Base-by-base conservation (phyloP, 2,329 filamentous ascomycete genomes). In the Paraphoma chrysanthemicola region DNA sequence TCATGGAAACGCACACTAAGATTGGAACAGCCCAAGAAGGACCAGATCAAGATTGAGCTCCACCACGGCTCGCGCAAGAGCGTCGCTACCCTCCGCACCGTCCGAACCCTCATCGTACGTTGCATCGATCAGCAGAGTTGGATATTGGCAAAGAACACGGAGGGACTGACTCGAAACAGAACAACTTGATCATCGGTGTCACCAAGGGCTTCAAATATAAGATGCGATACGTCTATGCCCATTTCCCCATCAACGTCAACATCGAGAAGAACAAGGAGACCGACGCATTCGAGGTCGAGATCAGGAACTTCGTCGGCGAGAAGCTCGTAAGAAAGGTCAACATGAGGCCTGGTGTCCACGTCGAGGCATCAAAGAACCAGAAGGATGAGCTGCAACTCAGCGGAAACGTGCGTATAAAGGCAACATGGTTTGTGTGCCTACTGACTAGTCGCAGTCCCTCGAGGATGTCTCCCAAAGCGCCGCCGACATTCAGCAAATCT, bases 221-320 rank as follows among this genome's bases (percentile, higher is more conserved):
- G 92, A 98, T 99, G 94, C 92, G 96, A 79, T 99, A 99, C 86
- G 95, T 99, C 83, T 99, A 99, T 83, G 95, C 95, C 81, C 95
- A 99, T 90, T 99, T 99, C 81, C 95, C 95, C 84, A 99, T 99
- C 92, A 99, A 99, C 88, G 94, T 99, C 86, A 98, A 97, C 88
- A 83, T 99, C 73, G 93, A 97, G 77, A 93, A 97, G 90, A 94
- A 94, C 88, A 81, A 82, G 78, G 95, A 98, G 85, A 95, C 92
- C 66, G 93, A 89, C 72, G 83, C 89, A 74, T 90, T 78, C 80
- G 91, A 96, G 83, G 91, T 99, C 79, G 95, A 99, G 90, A 98
- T 99, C 86, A 90, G 95, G 90, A 94, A 75, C 74, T 75, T 75
- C 70, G 72, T 76, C 57, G 73, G 95, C 81, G 95, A 99, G 92